Base-by-base conservation (phyloP, 371 early-diverging fungal species). In the Rhizopus microsporus region DNA sequence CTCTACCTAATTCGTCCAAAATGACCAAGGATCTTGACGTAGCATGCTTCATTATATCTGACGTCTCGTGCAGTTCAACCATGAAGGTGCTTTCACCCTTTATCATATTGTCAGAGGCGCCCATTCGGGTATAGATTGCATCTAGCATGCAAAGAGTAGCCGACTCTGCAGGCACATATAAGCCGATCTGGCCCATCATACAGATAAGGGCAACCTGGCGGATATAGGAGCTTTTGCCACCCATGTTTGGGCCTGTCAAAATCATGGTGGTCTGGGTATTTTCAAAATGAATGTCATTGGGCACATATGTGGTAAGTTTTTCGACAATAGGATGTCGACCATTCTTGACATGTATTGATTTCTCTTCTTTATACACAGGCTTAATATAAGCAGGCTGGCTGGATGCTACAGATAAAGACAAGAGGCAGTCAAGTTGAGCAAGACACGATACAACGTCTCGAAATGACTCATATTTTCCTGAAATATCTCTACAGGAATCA, bases 1-100 rank as follows among this genome's bases (percentile, higher is more conserved):
- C 99, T 50, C 99, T 88, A 8, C 99, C 99, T 29, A 99, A 83
- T 63, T 99, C 99, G 71, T 99, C 99, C 67, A 99, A 80, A 34
- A 99, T 90, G 1, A 95, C 91, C 54, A 95, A 69, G 0, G 89
- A 90, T 12, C 84, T 76, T 6, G 61, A 57, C 2, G 95, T 93
- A 1, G 87, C 84, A 9, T 78, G 65, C 33, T 74, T 70, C 67
- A 95, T 72, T 15, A 95, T 88, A 47, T 83, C 86, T 1, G 87
- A 77, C 0, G 93, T 88, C 69, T 95, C 95, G 51, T 77, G 80
- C 55, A 96, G 75, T 73, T 95, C 97, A 4, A 90, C 81, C 90
- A 92, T 90, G 72, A 96, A 96, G 1, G 97, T 95, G 56, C 91
- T 90, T 52, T 93, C 88, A 0, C 92, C 91, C 2, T 74, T 71